These are phyloP conservation scores for Crithidia expoeki DNA, from an alignment of 208 protist species.

Conservation along the genomic window DNA sequence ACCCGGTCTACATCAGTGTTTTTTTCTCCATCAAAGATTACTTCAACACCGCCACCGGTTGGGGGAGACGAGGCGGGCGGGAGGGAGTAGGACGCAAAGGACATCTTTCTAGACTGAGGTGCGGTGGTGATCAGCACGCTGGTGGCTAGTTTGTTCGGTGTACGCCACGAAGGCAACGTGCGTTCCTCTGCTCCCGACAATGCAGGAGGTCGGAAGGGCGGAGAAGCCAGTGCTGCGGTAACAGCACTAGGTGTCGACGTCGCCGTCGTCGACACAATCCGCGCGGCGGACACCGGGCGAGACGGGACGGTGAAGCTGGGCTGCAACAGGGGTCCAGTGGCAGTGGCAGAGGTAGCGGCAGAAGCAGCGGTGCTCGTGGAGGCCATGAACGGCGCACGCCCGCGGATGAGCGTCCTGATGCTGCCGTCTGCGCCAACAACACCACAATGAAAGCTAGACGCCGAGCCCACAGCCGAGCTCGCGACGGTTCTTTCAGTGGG, in stretches of 20 bases:
- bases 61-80: neutral
- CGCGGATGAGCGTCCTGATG: neutral
- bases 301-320: constrained; percentile 1
- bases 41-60: neutral
- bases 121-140: neutral
- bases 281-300: neutral
- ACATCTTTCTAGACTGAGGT: neutral
- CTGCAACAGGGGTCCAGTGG: neutral
- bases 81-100: neutral
- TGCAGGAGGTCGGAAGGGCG: neutral
- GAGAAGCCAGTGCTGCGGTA: neutral
- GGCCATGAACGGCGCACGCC: neutral
- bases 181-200: neutral
- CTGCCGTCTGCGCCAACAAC: neutral
- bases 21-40: neutral
- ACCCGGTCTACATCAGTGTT: too few relatives aligned
- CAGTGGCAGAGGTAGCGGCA: neutral
- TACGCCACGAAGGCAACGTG: constrained; percentile 1
- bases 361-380: neutral
- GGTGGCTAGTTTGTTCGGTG: neutral
- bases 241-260: neutral
- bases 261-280: neutral
- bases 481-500: neutral
- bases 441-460: neutral
- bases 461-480: neutral